A percentile compares a stretch with the other conserved stretches of the same genome.
phyloP scores from a whole-genome alignment of 139 green algal species.

The Picochlorum sp. region DNA sequence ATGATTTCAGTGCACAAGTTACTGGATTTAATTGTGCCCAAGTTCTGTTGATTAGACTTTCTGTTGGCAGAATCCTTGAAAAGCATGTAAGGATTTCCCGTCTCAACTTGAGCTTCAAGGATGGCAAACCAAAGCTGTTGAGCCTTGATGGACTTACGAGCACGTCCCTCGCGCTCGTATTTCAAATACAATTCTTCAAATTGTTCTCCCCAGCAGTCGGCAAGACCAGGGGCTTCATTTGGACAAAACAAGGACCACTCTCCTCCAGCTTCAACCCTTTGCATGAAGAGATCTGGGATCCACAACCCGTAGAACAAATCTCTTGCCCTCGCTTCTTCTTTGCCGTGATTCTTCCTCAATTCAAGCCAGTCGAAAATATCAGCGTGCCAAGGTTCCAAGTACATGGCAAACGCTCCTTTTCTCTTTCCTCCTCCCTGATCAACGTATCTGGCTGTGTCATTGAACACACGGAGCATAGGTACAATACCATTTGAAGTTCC shows the following conservation, averaged over 20 bases:
- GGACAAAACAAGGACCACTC: slow-evolving; percentile 97
- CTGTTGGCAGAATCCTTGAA: slow-evolving; percentile 97
- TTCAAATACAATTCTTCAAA: slow-evolving; percentile 82
- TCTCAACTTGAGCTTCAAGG: slow-evolving; percentile 97
- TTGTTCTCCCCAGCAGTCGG: slow-evolving; percentile 89
- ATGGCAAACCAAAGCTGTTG: slow-evolving; percentile 99
- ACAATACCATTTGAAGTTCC: slow-evolving; percentile 97
- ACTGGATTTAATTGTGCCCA: slow-evolving; percentile 96
- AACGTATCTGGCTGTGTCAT: slow-evolving; percentile 90
- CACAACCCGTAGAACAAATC: slow-evolving; percentile 99
- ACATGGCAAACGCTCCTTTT: slow-evolving; percentile 95
- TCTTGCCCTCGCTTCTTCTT: slow-evolving; percentile 78
- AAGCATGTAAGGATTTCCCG: slow-evolving; percentile 99
- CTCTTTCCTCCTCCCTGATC: slow-evolving; percentile 94
- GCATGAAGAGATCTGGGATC: slow-evolving; percentile 97
- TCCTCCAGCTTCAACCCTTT: slow-evolving; percentile 57
- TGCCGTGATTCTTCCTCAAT: slow-evolving; percentile 98
- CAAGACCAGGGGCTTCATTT: slow-evolving; percentile 90
- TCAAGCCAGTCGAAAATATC: slow-evolving; percentile 95
- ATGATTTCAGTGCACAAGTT: slow-evolving; percentile 99
- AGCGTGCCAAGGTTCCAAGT: slow-evolving; percentile 97
- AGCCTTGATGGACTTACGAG: slow-evolving; percentile 64
- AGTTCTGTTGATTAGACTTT: slow-evolving; percentile 96
- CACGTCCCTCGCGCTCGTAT: slow-evolving; percentile 40
- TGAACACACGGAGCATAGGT: slow-evolving; percentile 98